Percentiles rank a stretch among this genome's conserved stretches.
These are phyloP conservation scores for Podospora anserina DNA, from an alignment of 495 filamentous ascomycete species.

Conservation along the genomic window DNA sequence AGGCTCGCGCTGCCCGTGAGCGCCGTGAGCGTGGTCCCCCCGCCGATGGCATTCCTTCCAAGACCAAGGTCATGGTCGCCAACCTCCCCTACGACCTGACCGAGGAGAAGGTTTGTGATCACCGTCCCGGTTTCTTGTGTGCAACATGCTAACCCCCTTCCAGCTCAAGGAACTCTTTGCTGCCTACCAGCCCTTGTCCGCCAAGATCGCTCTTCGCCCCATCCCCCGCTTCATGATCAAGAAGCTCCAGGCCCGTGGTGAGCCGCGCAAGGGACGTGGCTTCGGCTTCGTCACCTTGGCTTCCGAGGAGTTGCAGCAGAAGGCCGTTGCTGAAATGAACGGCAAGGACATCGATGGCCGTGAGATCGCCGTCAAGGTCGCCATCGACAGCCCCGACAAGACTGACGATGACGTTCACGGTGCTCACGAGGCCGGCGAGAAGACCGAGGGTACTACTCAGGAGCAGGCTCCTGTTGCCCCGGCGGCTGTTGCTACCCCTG, in stretches of 20 bases:
- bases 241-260: constrained; percentile 95
- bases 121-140: background rate
- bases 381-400: constrained; percentile 98
- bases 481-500: constrained; percentile 12
- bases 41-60: constrained; percentile 95
- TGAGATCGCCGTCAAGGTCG: constrained; percentile 99
- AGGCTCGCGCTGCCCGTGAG: constrained; percentile 50
- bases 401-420: constrained; percentile 74
- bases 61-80: constrained; percentile 99
- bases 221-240: constrained; percentile 99
- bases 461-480: constrained; percentile 38
- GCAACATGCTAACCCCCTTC: constrained; percentile 39
- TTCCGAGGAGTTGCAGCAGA: constrained; percentile 93
- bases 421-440: constrained; percentile 43
- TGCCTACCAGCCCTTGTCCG: constrained; percentile 82
- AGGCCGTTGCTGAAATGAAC: constrained; percentile 97
- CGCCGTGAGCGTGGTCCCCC: constrained; percentile 87
- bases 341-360: constrained; percentile 97
- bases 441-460: constrained; percentile 40
- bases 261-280: constrained; percentile 98
- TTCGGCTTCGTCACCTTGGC: constrained; percentile 97
- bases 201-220: constrained; percentile 96
- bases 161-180: constrained; percentile 96
- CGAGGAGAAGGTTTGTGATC: constrained; percentile 76
- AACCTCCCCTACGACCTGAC: constrained; percentile 97